Conservation (phyloP, 2,329 filamentous ascomycete species). For the Acephala macrosclerotiorum region DNA sequence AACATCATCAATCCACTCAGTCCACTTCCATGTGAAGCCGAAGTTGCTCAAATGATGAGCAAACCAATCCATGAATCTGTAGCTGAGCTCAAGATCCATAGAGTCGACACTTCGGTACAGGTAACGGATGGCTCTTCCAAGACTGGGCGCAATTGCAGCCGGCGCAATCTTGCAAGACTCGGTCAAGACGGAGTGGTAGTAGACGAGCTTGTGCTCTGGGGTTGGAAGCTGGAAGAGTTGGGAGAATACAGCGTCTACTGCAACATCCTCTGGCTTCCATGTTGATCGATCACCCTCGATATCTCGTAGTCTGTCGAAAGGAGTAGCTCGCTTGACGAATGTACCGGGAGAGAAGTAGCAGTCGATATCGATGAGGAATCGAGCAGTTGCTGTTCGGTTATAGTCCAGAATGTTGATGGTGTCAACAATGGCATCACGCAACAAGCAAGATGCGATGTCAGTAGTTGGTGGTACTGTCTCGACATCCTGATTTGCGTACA, state of each 20-base stretch:
- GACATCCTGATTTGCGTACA: conserved; percentile 86
- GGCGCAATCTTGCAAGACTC: conserved; percentile 96
- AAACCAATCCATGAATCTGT: conserved; percentile 97
- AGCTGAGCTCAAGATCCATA: conserved; percentile 86
- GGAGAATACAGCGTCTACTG: conserved; percentile 96
- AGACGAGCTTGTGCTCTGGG: conserved; percentile 92
- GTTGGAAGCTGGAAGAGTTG: conserved; percentile 88
- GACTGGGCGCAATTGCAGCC: conserved; percentile 91
- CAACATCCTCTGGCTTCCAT: conserved; percentile 98
- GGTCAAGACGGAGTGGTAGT: conserved; percentile 94
- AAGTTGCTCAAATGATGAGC: conserved; percentile 98
- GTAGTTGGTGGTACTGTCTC: conserved; percentile 84
- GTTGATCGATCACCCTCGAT: conserved; percentile 71
- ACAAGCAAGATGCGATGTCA: conserved; percentile 79
- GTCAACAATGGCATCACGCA: conserved; percentile 87
- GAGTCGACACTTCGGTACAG: conserved; percentile 83
- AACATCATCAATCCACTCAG: conserved; percentile 92
- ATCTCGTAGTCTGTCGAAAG: conserved; percentile 86
- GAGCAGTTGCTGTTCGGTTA: conserved; percentile 86
- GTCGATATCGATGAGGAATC: conserved; percentile 91
- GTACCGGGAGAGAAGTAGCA: conserved; percentile 91
- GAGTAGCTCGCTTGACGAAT: conserved; percentile 91
- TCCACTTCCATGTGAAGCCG: conserved; percentile 99
- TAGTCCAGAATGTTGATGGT: conserved; percentile 95
- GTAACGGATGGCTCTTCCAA: conserved; percentile 91